Conservation (phyloP, 2,329 filamentous ascomycete species). For the Aspergillus sergii region DNA sequence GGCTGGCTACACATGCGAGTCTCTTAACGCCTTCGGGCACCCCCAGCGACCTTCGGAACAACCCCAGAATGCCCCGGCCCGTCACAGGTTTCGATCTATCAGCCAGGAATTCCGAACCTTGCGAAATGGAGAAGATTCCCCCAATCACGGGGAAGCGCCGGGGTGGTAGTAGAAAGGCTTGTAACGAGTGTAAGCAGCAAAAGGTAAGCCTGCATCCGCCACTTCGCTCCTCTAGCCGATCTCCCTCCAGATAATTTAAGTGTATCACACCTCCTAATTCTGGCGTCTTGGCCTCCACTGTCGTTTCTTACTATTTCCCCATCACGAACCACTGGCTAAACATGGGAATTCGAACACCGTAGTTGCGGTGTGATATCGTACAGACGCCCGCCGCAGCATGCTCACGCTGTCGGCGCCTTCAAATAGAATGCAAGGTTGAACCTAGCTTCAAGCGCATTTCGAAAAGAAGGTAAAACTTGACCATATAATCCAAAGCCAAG, state of each 20-base stretch:
- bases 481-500: background rate
- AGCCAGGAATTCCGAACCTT: conserved; percentile 34
- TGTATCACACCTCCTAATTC: background rate
- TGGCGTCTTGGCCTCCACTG: conserved; percentile 2
- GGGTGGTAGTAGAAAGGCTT: conserved; percentile 54
- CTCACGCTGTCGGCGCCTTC: conserved; percentile 62
- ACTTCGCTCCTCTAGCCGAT: conserved; percentile 7
- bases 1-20: conserved; percentile 28
- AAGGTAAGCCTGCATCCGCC: conserved; percentile 53
- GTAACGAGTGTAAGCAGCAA: conserved; percentile 69
- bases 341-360: conserved; percentile 9
- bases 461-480: conserved; percentile 52
- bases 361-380: conserved; percentile 68
- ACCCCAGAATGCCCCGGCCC: conserved; percentile 34
- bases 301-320: background rate
- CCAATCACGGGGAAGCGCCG: conserved; percentile 52
- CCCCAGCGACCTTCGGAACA: conserved; percentile 39
- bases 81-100: conserved; percentile 33
- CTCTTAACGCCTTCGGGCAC: conserved; percentile 31
- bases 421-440: conserved; percentile 66
- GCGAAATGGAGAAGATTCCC: conserved; percentile 43
- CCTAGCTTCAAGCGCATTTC: conserved; percentile 68
- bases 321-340: conserved; percentile 19
- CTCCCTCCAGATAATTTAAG: conserved; percentile 8
- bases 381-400: conserved; percentile 65